These are phyloP conservation scores for Chaetomium olivaceum DNA, from an alignment of 2,329 filamentous ascomycete genomes.

Conservation along the genomic window DNA sequence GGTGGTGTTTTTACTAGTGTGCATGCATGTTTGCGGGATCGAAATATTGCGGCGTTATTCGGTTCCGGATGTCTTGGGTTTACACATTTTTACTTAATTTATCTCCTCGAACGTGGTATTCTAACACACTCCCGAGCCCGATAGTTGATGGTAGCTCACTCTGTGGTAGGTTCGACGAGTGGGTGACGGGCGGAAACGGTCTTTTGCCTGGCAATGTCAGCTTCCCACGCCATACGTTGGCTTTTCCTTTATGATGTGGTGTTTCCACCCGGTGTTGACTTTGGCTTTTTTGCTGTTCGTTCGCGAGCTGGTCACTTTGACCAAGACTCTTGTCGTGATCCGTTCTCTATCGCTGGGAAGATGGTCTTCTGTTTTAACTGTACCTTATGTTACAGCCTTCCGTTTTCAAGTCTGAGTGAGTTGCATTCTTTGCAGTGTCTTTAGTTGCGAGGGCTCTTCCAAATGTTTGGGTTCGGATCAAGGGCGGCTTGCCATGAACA, in stretches of 20 bases:
- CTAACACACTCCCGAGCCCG: neutral
- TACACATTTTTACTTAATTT: neutral
- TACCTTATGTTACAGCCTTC: neutral
- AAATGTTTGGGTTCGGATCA: too few species aligned
- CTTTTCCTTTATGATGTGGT: neutral
- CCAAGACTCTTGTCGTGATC: neutral
- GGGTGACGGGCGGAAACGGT: neutral
- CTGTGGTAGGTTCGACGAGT: neutral
- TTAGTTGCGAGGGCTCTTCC: too few species aligned
- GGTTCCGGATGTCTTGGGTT: neutral
- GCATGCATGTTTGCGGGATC: slow-evolving; percentile 12
- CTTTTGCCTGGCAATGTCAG: neutral
- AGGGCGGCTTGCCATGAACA: neutral
- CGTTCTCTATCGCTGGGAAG: neutral
- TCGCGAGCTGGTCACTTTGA: neutral
- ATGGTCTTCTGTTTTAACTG: neutral
- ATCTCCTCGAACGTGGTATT: neutral
- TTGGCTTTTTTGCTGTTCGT: neutral
- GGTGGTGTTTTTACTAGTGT: slow-evolving; percentile 8
- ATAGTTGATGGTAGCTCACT: neutral
- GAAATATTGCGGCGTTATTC: slow-evolving; percentile 16
- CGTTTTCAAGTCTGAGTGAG: too few species aligned
- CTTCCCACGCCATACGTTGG: neutral
- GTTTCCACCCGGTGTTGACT: neutral
- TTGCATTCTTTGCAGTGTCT: neutral